Conservation (phyloP, 2,329 filamentous ascomycete genomes). For the Neopestalotiopsis sp. region DNA sequence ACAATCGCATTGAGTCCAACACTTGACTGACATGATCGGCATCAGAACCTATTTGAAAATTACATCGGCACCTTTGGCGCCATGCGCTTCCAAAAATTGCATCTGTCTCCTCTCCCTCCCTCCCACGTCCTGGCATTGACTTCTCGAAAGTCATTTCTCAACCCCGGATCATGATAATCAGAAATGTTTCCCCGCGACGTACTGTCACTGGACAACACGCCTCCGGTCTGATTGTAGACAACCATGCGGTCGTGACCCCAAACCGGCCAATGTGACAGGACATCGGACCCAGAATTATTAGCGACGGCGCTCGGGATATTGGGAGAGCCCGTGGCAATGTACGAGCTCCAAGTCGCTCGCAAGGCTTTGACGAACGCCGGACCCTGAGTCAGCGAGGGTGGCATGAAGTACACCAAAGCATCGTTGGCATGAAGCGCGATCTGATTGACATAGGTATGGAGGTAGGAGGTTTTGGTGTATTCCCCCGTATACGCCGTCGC, state of each 20-base stretch:
- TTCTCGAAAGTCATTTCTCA: slow-evolving; percentile 3
- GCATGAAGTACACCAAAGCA: background rate
- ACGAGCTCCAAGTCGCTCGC: background rate
- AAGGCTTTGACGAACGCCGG: background rate
- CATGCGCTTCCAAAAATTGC: slow-evolving; percentile 6
- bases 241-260: slow-evolving; percentile 8
- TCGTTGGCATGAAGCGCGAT: background rate
- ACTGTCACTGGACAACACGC: background rate
- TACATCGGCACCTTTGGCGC: slow-evolving; percentile 1
- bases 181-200: background rate
- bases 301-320: background rate
- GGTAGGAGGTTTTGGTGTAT: background rate
- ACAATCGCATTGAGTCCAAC: no score
- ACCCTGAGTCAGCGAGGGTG: background rate
- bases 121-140: background rate
- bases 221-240: slow-evolving; percentile 2
- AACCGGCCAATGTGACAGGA: background rate
- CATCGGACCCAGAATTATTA: background rate
- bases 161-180: background rate
- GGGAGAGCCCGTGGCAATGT: background rate
- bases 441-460: background rate
- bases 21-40: no score
- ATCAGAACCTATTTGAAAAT: background rate
- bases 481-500: background rate
- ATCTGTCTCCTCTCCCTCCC: background rate